These are phyloP conservation scores for Botrytis aclada DNA, from an alignment of 2,329 filamentous ascomycete genomes.

Conservation along the genomic window DNA sequence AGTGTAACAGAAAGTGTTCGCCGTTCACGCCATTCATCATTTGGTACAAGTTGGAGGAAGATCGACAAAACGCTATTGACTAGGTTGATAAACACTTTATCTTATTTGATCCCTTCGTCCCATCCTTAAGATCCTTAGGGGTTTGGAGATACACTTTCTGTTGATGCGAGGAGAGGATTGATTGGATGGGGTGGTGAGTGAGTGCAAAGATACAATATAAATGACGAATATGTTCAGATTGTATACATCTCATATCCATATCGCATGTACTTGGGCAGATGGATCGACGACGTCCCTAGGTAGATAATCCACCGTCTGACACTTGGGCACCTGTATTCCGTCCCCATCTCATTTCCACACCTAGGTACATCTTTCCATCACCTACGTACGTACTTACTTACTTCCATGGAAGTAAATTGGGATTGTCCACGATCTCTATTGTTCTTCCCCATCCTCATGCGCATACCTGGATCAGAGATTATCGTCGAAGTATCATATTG, in stretches of 20 bases:
- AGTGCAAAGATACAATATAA: not conserved
- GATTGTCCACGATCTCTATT: not conserved
- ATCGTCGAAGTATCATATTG: not conserved
- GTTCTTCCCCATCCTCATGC: not conserved
- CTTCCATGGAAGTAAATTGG: not conserved
- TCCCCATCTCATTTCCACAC: not conserved
- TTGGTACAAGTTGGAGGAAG: not conserved
- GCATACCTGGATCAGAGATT: not conserved
- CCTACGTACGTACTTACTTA: not conserved
- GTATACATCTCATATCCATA: not conserved
- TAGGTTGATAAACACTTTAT: not conserved
- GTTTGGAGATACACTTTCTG: not conserved
- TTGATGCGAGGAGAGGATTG: not conserved
- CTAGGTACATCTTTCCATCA: not conserved
- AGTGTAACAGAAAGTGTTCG: not conserved
- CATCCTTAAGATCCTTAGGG: not conserved
- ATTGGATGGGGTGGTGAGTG: not conserved
- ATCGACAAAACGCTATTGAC: not conserved
- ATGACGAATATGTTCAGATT: not conserved
- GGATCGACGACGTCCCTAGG: not conserved
- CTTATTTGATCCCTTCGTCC: not conserved
- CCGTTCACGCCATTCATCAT: not conserved
- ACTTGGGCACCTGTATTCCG: too few species aligned
- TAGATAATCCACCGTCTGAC: not conserved
- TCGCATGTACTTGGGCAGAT: not conserved